A percentile compares a stretch with the other conserved stretches of the same genome.
These are phyloP conservation scores for Camelina sativa DNA, from an alignment of 345 rosid species.

Conservation along the genomic window DNA sequence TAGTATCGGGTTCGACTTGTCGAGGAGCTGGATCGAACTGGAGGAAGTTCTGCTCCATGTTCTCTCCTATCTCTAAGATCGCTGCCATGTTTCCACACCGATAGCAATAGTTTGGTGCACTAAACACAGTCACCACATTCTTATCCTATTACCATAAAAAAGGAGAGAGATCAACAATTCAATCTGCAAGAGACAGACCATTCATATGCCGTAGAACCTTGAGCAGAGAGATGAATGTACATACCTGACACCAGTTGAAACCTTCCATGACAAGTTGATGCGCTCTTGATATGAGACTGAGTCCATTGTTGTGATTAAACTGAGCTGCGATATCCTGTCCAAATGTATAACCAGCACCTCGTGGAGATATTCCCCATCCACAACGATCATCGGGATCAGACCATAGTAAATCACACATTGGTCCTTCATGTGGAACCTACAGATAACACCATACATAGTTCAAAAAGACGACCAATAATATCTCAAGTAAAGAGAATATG, in stretches of 20 bases:
- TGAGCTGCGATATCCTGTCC: constrained; percentile 72
- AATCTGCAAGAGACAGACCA: neutral
- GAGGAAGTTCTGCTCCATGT: constrained; percentile 82
- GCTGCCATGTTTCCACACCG: constrained; percentile 92
- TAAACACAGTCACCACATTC: constrained; percentile 83
- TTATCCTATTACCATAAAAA: constrained; percentile 54
- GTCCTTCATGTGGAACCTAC: constrained; percentile 87
- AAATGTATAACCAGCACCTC: constrained; percentile 52
- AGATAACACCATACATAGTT: constrained; percentile 37
- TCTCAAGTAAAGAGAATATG: constrained; percentile 1
- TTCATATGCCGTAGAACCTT: neutral
- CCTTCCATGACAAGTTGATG: constrained; percentile 96
- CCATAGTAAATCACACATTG: constrained; percentile 89
- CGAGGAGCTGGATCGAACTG: constrained; percentile 95
- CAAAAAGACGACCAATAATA: constrained; percentile 4
- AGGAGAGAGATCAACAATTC: neutral
- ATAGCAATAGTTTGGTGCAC: constrained; percentile 85
- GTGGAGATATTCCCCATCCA: constrained; percentile 53
- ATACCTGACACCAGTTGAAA: constrained; percentile 85
- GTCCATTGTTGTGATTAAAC: constrained; percentile 82
- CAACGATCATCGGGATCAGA: constrained; percentile 58
- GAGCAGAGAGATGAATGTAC: constrained; percentile 22
- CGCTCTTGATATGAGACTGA: constrained; percentile 78
- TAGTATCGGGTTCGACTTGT: constrained; percentile 76
- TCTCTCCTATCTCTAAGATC: constrained; percentile 81